Evolutionary conservation across 371 early-diverging fungal genomes (phyloP), one percentile per base, ranked within the genome.

Genomic region (Mucor racemosus): DNA sequence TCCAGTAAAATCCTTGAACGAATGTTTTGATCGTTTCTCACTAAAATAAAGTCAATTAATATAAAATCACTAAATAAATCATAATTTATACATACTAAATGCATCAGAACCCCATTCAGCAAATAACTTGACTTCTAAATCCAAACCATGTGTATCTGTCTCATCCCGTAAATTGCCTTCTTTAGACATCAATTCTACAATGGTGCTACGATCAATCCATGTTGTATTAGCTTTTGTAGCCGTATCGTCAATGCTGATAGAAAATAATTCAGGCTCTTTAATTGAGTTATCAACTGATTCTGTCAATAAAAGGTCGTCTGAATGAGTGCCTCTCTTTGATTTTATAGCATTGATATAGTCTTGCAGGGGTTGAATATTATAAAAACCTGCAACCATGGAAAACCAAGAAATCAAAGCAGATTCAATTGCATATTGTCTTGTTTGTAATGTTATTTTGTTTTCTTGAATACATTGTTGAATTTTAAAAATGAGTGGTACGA

Each of bases 401-500:
- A 90, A 74, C 67, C 79, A 81, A 34, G 80, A 76, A 3, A 89
- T 69, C 21, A 87, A 73, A 9, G 82, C 71, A 1, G 84, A 84
- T 13, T 83, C 81, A 8, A 90, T 26, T 7, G 89, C 85, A 7
- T 87, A 80, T 62, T 85, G 85, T 9, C 80, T 81, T 8, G 77
- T 58, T 19, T 10, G 80, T 58, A 36, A 76, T 66, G 70, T 50
- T 11, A 72, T 67, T 4, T 60, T 57, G 0, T 72, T 69, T 26
- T 79, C 69, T 42, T 68, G 66, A 4, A 68, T 63, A 64, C 69
- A 75, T 26, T 62, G 65, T 55, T 89, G 88, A n/a, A 90, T 61
- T 34, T 82, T 84, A 71, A 91, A 91, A 0, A 91, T 58, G 1
- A 92, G 69, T 14, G 91, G 90, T 0, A 89, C 67, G 0, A 85